Evolutionary conservation across 208 protist species (phyloP).

Genomic region (Wallacemonas rigidus): DNA sequence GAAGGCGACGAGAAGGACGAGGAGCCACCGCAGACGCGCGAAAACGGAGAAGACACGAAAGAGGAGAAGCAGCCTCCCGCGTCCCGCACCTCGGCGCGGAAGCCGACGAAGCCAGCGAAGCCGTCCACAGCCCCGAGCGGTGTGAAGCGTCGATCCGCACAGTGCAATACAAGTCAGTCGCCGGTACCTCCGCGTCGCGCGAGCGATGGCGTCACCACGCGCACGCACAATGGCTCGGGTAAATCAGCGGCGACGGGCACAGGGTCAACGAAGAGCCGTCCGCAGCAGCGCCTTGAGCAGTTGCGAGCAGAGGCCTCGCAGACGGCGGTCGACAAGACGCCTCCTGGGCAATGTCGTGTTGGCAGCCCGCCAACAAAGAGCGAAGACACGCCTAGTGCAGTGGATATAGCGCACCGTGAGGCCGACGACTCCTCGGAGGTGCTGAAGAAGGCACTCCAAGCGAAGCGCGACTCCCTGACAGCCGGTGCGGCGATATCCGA

Average conservation of each 20-base stretch:
- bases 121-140: background rate
- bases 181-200: conserved; percentile 5
- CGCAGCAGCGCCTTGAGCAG: conserved; percentile 10
- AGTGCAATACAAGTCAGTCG: background rate
- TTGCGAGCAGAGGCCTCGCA: conserved; percentile 9
- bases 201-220: background rate
- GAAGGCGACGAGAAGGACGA: conserved; percentile 4
- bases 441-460: background rate
- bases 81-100: too few species aligned
- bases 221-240: background rate
- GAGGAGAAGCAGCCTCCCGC: too few species aligned
- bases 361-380: background rate
- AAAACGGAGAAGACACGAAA: background rate
- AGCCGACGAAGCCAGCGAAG: background rate
- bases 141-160: background rate
- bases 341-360: background rate
- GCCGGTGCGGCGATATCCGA: background rate
- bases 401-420: background rate
- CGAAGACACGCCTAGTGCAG: background rate
- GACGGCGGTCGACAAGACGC: background rate
- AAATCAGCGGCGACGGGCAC: too few species aligned
- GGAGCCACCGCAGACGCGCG: conserved; percentile 4
- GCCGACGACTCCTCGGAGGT: background rate
- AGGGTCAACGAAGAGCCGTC: background rate
- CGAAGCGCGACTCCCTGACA: background rate